Conservation (phyloP, 257 asterid genomes). For the Gentiana dahurica region DNA sequence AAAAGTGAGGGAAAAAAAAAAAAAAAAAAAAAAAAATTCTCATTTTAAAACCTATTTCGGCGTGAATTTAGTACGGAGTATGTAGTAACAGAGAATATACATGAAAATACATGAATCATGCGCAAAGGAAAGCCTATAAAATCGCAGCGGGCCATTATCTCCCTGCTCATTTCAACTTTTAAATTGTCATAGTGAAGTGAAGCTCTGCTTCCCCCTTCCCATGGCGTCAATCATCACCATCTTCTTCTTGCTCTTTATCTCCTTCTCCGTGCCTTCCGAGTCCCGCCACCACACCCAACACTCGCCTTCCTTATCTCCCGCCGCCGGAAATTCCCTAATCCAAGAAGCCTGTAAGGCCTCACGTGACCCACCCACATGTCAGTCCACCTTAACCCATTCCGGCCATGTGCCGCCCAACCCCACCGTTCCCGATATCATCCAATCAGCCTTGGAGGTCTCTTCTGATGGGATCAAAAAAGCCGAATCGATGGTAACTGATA, state of each 20-base stretch:
- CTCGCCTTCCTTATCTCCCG: neutral
- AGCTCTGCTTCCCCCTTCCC: conserved; percentile 10
- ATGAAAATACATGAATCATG: neutral
- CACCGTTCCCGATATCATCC: conserved; percentile 30
- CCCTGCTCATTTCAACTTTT: conserved; percentile 3
- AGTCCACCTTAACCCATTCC: conserved; percentile 22
- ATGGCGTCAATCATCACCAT: conserved; percentile 27
- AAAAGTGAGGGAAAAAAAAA: too few relatives aligned
- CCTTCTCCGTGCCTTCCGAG: conserved; percentile 18
- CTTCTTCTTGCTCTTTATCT: conserved; percentile 20
- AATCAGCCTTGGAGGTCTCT: conserved; percentile 24
- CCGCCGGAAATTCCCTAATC: conserved; percentile 5
- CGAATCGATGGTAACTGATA: conserved; percentile 23
- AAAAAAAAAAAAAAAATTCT: too few relatives aligned
- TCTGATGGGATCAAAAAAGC: conserved; percentile 27
- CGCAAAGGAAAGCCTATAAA: conserved; percentile 7
- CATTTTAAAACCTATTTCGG: too few relatives aligned
- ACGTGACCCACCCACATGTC: conserved; percentile 34
- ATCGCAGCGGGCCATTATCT: neutral
- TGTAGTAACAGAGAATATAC: too few relatives aligned
- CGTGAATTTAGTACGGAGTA: too few relatives aligned
- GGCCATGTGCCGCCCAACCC: conserved; percentile 21
- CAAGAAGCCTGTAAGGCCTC: conserved; percentile 51
- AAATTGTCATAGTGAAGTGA: neutral
- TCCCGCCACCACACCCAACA: conserved; percentile 17